Evolutionary conservation across 2,329 filamentous ascomycete genomes (phyloP).

Genomic region (Penicillium janthinellum): DNA sequence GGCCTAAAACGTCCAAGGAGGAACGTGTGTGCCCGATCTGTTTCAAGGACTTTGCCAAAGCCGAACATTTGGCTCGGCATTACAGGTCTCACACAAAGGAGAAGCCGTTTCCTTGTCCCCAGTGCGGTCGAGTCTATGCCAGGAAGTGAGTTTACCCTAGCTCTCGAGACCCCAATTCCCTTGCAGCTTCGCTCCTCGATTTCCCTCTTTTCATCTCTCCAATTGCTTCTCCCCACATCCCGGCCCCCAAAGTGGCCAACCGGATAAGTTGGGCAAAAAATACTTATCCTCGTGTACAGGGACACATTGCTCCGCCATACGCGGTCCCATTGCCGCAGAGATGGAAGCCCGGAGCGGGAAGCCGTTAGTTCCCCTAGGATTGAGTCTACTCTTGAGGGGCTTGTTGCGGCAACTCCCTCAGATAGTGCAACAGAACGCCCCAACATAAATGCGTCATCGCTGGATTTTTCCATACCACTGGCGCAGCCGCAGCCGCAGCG

Average conservation of each 20-base stretch:
- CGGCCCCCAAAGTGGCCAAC: too few species aligned
- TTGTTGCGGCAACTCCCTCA: background rate
- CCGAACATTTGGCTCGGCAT: background rate
- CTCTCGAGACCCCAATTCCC: too few species aligned
- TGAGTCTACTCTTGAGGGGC: background rate
- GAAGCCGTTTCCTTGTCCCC: background rate
- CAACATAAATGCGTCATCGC: background rate
- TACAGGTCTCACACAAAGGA: background rate
- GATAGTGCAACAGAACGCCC: background rate
- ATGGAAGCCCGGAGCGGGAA: background rate
- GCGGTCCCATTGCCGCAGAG: background rate
- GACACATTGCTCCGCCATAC: background rate
- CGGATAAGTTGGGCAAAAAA: too few species aligned
- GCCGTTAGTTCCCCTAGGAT: too few species aligned
- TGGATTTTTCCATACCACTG: background rate
- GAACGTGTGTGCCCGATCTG: background rate
- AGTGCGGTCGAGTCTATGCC: background rate
- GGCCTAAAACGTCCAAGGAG: background rate
- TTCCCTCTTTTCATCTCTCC: too few species aligned
- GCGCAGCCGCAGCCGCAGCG: background rate
- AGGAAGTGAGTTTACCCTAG: background rate
- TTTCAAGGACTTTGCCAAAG: background rate
- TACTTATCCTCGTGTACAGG: background rate
- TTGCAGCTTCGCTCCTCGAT: too few species aligned
- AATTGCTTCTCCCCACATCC: too few species aligned